Evolutionary conservation across 169 alveolate species (phyloP), one percentile per base, ranked within the genome.

Genomic region (Plasmodium gonderi): DNA sequence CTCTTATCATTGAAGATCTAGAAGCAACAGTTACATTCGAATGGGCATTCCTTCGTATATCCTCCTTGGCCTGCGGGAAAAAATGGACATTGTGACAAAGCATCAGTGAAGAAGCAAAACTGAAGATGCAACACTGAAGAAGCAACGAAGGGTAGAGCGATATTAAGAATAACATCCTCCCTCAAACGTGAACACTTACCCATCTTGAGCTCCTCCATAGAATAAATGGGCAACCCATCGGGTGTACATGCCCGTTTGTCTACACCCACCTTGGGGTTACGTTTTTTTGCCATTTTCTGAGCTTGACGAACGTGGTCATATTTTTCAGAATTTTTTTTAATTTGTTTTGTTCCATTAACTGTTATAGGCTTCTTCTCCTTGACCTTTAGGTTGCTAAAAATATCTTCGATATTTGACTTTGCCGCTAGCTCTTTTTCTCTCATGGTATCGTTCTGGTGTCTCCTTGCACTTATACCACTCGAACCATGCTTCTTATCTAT

Each of bases 11-110:
- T 9, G 9, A 79, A 79, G 12, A 51, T 4, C 94, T 91, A 95
- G 68, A 91, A 95, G 79, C 97, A 95, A 74, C 97, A 95, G 72
- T 67, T 77, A 36, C 97, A 95, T 45, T 95, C 97, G 54, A 95
- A 95, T 2, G 97, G 97, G 80, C 97, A 95, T 9, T 87, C 80
- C n/a, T 94, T 95, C 40, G 97, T 95, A 65, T 75, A 93, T 12
- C 97, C 97, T 36, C 97, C 97, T 26, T 92, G 92, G 7, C 97
- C 97, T 95, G 80, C 20, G 45, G 17, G 36, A 11, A 17, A 60
- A 6, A 67, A 31, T 45, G 3, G 17, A 74, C 40, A 40, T 44
- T 20, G 38, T 54, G 36, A 11, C 12, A 1, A 75, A 40, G 20
- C n/a, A n/a, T 6, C 0, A 5, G 26, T 23, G 42, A 31, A 80